Percentiles rank a stretch among this genome's conserved stretches.
Evolutionary conservation across 352 stramenopile species (phyloP).

Genomic region (Phytopythium mirpurense): DNA sequence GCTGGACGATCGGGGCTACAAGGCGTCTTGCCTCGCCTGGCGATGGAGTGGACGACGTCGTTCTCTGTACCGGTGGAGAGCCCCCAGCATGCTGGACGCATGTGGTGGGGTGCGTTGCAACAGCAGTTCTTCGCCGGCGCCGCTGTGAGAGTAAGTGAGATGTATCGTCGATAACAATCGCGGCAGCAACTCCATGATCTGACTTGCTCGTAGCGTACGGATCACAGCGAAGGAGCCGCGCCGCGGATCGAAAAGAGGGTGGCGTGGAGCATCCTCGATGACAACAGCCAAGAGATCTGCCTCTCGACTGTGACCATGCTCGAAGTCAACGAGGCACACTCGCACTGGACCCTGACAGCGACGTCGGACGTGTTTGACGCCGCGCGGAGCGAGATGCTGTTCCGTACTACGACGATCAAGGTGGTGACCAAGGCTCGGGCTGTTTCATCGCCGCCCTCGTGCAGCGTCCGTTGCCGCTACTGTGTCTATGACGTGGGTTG

Average conservation of each 20-base stretch:
- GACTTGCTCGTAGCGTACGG: neutral
- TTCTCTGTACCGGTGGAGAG: neutral
- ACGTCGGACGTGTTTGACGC: neutral
- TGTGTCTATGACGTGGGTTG: neutral
- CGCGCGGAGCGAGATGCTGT: neutral
- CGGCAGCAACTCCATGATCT: neutral
- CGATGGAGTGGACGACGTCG: conserved; percentile 1
- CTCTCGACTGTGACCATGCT: neutral
- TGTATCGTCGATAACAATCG: too few species aligned
- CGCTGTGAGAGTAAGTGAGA: neutral
- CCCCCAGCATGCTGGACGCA: neutral
- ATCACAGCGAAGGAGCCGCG: neutral
- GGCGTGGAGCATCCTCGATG: neutral
- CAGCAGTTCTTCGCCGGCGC: neutral
- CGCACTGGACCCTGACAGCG: neutral
- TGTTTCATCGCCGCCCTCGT: neutral
- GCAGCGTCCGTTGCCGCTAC: neutral
- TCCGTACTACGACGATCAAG: neutral
- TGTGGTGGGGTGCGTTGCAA: neutral
- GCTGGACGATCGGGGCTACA: too few species aligned
- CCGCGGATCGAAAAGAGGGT: neutral
- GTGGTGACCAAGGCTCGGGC: neutral
- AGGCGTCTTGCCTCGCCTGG: neutral
- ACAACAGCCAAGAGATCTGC: neutral
- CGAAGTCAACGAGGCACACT: neutral